phyloP scores from a whole-genome alignment of 2,329 filamentous ascomycete species.

The Exophiala alcalophila region DNA sequence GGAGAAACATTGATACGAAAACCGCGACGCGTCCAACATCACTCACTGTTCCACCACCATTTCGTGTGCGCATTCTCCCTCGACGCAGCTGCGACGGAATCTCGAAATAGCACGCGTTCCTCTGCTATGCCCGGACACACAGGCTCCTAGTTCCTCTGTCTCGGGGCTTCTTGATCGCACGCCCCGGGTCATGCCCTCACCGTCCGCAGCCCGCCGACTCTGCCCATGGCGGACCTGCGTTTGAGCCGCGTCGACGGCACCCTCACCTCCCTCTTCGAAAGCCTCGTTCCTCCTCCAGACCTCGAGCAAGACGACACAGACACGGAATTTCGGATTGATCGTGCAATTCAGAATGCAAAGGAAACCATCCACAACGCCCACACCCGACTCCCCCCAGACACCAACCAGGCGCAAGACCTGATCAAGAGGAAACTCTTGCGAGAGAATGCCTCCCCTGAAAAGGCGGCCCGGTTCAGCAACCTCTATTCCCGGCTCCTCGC shows the following conservation, averaged over 20 bases:
- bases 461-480: slow-evolving; percentile 82
- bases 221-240: slow-evolving; percentile 52
- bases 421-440: slow-evolving; percentile 86
- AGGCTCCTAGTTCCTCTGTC: too few species aligned
- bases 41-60: too few species aligned
- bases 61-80: too few species aligned
- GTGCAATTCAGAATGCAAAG: slow-evolving; percentile 53
- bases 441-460: slow-evolving; percentile 67
- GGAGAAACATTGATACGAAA: too few species aligned
- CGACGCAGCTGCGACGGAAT: too few species aligned
- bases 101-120: too few species aligned
- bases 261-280: slow-evolving; percentile 73
- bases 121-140: too few species aligned
- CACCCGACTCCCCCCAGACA: slow-evolving; percentile 40
- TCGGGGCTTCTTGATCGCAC: not conserved
- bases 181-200: slow-evolving; percentile 20
- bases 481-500: slow-evolving; percentile 84
- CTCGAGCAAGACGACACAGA: slow-evolving; percentile 65
- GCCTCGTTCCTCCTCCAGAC: slow-evolving; percentile 63
- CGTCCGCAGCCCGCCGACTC: slow-evolving; percentile 5
- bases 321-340: slow-evolving; percentile 66
- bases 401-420: slow-evolving; percentile 87
- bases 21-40: too few species aligned
- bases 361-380: slow-evolving; percentile 42
- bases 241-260: slow-evolving; percentile 70